Conservation (phyloP, 2,329 filamentous ascomycete genomes). For the Penicillium sp. region DNA sequence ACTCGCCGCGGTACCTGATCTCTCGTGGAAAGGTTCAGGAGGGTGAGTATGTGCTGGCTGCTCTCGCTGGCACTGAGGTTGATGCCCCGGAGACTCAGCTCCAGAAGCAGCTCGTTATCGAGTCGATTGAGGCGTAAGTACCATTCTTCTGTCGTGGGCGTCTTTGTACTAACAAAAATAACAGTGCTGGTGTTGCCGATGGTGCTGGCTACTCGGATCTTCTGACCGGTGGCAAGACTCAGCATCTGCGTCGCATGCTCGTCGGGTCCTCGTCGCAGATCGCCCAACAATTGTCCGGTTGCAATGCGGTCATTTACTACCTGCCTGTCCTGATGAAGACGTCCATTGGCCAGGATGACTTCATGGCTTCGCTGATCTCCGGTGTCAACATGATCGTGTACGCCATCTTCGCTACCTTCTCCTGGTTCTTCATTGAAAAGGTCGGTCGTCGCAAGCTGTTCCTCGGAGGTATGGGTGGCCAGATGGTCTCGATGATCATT, state of each 20-base stretch:
- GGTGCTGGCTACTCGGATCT: conserved; percentile 44
- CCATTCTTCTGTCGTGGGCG: background rate
- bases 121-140: conserved; percentile 56
- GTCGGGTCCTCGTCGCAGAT: conserved; percentile 39
- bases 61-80: conserved; percentile 44
- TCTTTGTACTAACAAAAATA: background rate
- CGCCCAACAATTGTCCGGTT: conserved; percentile 48
- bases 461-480: conserved; percentile 37
- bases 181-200: conserved; percentile 51
- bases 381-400: conserved; percentile 49
- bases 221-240: conserved; percentile 36
- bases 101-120: conserved; percentile 62
- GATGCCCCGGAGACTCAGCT: conserved; percentile 53
- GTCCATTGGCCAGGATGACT: conserved; percentile 37
- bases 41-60: conserved; percentile 48
- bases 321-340: conserved; percentile 45
- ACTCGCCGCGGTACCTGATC: conserved; percentile 45
- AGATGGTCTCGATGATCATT: conserved; percentile 37
- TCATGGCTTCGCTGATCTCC: conserved; percentile 49
- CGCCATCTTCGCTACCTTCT: conserved; percentile 40
- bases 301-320: conserved; percentile 49
- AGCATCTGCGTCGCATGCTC: conserved; percentile 39
- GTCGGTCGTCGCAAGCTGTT: conserved; percentile 45
- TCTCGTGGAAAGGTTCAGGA: conserved; percentile 43
- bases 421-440: conserved; percentile 47